These are phyloP conservation scores for Colletotrichum sp. DNA, from an alignment of 2,329 filamentous ascomycete genomes.

Conservation along the genomic window DNA sequence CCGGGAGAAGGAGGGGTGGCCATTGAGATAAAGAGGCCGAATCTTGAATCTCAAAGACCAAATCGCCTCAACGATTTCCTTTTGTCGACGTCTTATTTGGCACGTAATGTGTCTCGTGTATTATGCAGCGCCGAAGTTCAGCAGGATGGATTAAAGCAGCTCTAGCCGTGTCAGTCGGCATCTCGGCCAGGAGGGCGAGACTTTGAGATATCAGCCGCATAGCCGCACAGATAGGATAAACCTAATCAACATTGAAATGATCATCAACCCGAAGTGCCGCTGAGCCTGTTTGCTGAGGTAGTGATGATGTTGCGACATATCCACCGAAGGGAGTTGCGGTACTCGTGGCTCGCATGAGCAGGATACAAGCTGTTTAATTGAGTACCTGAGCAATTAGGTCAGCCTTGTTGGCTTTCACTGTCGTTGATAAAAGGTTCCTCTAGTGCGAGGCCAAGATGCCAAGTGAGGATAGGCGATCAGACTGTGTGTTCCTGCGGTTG, in stretches of 20 bases:
- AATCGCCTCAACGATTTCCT: not conserved
- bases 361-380: not conserved
- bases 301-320: not conserved
- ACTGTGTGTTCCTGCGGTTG: not conserved
- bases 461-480: not conserved
- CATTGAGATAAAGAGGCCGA: not conserved
- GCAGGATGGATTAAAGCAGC: not conserved
- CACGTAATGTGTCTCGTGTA: not conserved
- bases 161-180: not conserved
- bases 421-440: not conserved
- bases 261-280: not conserved
- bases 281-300: not conserved
- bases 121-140: slow-evolving; percentile 13
- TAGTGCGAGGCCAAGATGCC: not conserved
- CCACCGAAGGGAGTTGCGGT: not conserved
- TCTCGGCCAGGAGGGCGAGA: not conserved
- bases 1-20: slow-evolving; percentile 16
- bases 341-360: not conserved
- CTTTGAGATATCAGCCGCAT: not conserved
- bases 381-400: not conserved
- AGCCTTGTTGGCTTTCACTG: not conserved
- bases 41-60: not conserved
- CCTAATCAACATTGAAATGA: not conserved
- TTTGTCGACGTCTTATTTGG: not conserved
- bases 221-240: not conserved